Evolutionary conservation across 768 basidiomycete species (phyloP).

Genomic region (Goffeauzyma gilvescens): DNA sequence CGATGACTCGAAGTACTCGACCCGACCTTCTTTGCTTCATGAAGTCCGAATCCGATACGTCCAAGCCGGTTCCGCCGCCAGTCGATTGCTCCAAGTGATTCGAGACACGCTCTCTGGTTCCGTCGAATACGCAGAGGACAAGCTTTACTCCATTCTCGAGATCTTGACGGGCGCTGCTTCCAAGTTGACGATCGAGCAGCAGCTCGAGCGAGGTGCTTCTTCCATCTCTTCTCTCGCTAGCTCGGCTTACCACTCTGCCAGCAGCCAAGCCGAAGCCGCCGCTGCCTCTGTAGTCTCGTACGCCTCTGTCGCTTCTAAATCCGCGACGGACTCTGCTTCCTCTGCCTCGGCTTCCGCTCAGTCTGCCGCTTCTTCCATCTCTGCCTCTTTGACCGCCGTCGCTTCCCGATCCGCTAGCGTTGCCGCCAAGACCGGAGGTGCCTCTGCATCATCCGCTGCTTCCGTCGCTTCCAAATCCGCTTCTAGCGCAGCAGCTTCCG

Average conservation of each 20-base stretch:
- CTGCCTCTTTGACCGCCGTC: conserved; percentile 21
- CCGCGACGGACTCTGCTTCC: conserved; percentile 28
- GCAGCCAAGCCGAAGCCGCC: too few species aligned
- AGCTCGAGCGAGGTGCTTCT: conserved; percentile 27
- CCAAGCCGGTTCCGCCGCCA: conserved; percentile 43
- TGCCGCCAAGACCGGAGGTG: conserved; percentile 25
- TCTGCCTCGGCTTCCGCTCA: conserved; percentile 21
- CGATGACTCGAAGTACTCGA: conserved; percentile 43
- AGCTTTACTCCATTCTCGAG: conserved; percentile 36
- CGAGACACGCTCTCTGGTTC: conserved; percentile 48
- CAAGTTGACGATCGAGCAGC: conserved; percentile 29
- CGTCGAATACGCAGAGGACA: conserved; percentile 58
- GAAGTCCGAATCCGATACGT: conserved; percentile 50
- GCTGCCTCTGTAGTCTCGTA: conserved; percentile 14
- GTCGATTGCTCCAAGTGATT: conserved; percentile 44
- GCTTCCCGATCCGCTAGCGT: conserved; percentile 22
- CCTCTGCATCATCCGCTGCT: conserved; percentile 15
- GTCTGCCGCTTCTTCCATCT: conserved; percentile 24
- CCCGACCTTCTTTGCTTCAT: conserved; percentile 53
- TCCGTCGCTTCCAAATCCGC: conserved; percentile 16
- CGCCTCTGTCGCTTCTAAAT: conserved; percentile 19
- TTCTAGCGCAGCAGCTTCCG: conserved; percentile 18
- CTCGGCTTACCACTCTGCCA: too few species aligned
- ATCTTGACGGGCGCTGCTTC: conserved; percentile 28
- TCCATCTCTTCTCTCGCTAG: conserved; percentile 19